Base-by-base conservation (phyloP, 1,139 yeast genomes). In the Candida sanyaensis region DNA sequence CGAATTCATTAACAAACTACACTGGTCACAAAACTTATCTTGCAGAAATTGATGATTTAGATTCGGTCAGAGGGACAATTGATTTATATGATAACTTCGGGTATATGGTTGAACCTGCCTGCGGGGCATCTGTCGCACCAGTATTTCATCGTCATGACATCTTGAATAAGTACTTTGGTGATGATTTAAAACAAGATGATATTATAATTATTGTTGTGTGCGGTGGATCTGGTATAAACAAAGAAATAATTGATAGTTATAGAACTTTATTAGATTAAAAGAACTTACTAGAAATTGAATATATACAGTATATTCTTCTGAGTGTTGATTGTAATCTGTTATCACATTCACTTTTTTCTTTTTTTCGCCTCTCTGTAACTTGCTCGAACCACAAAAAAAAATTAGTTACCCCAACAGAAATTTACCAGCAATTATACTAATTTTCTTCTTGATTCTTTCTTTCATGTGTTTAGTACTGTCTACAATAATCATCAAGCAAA, bases 51-150 rank as follows among this genome's bases (percentile, higher is more conserved):
- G 75, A 71, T 48, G 78, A 73, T 48, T 43, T 53, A 21, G 77
- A 73, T 33, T 72, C 77, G 1, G 59, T 68, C 2, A 56, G 57
- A 39, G 76, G 69, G 0, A 52, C 63, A 2, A 54, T 71, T 11
- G 61, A 63, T 31, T 65, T 60, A 46, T 61, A 60, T 48, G 61
- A 64, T 9, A 53, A 50, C 8, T 65, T 68, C 31, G 61, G 63
- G 1, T 53, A 47, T 21, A 45, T 62, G 17, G 68, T 71, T 3
- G 78, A 73, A 50, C 77, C 78, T 1, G 77, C 78, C 1, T 73
- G 78, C 56, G 78, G 78, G 1, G 77, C 77, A 0, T 63, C 76
- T 1, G 54, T 66, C 12, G 57, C 68, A 0, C 61, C 63, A 10
- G 71, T 64, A 1, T 63, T 61, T 44, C 55, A 58, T 21, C 60